These are phyloP conservation scores for Diospyros lotus DNA, from an alignment of 148 eudicot genomes.

Conservation along the genomic window DNA sequence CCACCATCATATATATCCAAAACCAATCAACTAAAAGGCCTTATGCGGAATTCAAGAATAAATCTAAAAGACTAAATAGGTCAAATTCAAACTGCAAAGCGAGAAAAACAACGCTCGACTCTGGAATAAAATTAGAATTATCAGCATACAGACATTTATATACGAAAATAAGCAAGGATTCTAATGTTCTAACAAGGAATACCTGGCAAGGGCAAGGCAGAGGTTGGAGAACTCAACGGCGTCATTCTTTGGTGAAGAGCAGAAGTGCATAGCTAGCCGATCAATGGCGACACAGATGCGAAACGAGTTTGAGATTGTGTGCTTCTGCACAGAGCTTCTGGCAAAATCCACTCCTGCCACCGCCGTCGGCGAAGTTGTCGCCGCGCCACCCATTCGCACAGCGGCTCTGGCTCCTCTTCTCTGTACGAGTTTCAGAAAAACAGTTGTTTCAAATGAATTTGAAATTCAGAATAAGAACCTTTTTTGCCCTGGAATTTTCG, in stretches of 20 bases:
- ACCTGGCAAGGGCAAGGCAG: conserved; percentile 49
- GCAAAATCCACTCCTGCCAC: conserved; percentile 5
- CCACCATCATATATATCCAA: neutral
- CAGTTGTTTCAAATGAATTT: no score
- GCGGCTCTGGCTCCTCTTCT: neutral
- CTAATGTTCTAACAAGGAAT: neutral
- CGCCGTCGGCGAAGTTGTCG: conserved; percentile 11
- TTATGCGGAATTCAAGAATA: no score
- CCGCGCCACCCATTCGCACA: conserved; percentile 12
- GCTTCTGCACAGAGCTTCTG: neutral
- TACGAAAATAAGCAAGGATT: neutral
- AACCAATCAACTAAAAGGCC: neutral
- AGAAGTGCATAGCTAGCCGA: conserved; percentile 24
- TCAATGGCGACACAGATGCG: conserved; percentile 28
- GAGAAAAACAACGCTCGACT: no score
- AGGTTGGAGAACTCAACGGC: conserved; percentile 33
- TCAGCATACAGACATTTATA: neutral
- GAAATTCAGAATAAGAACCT: no score
- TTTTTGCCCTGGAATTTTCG: no score
- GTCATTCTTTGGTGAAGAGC: conserved; percentile 9
- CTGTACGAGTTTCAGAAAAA: no score
- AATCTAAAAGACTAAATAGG: no score
- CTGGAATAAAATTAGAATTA: no score
- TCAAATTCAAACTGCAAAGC: no score
- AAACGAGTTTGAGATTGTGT: conserved; percentile 24